Evolutionary conservation across 768 basidiomycete genomes (phyloP).

Genomic region (Ephemerocybe angulata): DNA sequence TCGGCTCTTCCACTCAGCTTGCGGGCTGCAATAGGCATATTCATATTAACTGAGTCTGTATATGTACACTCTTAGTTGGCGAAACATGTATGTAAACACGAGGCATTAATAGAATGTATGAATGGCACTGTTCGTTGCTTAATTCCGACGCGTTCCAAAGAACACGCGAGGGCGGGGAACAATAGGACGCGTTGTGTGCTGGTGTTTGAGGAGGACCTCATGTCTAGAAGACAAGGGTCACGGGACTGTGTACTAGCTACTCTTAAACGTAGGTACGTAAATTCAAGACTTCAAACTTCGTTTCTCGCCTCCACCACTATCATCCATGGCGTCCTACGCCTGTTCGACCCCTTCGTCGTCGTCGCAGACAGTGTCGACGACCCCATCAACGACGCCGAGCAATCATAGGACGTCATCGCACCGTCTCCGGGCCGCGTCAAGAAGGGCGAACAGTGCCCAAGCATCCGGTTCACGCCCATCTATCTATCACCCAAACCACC

Average conservation of each 20-base stretch:
- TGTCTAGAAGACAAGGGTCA: background rate
- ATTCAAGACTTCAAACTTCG: background rate
- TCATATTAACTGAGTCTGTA: background rate
- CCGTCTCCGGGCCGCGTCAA: background rate
- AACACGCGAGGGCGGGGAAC: background rate
- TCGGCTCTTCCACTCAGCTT: no score
- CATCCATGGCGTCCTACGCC: constrained; percentile 17
- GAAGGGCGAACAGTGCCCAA: background rate
- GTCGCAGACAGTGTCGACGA: background rate
- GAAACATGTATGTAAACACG: background rate
- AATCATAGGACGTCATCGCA: background rate
- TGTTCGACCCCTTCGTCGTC: background rate
- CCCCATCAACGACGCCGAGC: background rate
- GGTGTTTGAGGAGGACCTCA: background rate
- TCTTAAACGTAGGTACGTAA: background rate
- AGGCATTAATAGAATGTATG: background rate
- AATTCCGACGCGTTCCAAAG: background rate
- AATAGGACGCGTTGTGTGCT: no score
- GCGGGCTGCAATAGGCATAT: no score
- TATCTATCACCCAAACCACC: background rate
- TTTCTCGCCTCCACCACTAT: constrained; percentile 9
- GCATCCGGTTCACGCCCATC: background rate
- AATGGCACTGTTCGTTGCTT: background rate
- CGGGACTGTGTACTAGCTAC: background rate
- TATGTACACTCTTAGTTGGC: background rate